These are phyloP conservation scores for Phytophthora pini DNA, from an alignment of 352 stramenopile genomes.

Conservation along the genomic window DNA sequence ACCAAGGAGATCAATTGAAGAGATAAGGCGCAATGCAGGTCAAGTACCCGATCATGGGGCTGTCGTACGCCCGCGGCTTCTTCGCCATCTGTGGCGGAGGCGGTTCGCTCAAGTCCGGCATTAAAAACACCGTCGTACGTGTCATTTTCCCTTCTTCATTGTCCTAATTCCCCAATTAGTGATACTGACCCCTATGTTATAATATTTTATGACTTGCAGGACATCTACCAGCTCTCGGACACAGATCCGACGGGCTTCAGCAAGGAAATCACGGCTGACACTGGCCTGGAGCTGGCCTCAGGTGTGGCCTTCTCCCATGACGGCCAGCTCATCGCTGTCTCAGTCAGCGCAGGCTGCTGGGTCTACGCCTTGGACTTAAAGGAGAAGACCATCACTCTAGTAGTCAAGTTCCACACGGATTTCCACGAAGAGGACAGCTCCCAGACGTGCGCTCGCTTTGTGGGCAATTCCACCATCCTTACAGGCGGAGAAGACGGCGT, in stretches of 20 bases:
- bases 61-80: constrained; percentile 72
- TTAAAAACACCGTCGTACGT: constrained; percentile 88
- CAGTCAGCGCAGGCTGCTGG: constrained; percentile 79
- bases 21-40: constrained; percentile 59
- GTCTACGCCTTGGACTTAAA: constrained; percentile 72
- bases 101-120: constrained; percentile 83
- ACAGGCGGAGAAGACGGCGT: constrained; percentile 87
- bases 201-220: constrained; percentile 38
- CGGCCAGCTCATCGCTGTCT: constrained; percentile 76
- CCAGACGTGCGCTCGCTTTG: constrained; percentile 79
- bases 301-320: constrained; percentile 81
- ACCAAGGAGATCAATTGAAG: constrained; percentile 3
- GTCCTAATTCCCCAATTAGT: neutral
- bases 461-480: constrained; percentile 78
- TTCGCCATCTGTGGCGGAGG: constrained; percentile 87
- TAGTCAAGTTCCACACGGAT: constrained; percentile 86
- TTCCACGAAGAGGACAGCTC: constrained; percentile 77
- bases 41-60: constrained; percentile 87
- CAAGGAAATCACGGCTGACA: constrained; percentile 77
- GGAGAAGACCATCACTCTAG: constrained; percentile 61
- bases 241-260: constrained; percentile 67
- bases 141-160: neutral
- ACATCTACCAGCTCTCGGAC: constrained; percentile 78
- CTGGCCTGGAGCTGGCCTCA: constrained; percentile 73
- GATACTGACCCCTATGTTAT: constrained; percentile 10